Base-by-base conservation (phyloP, 352 stramenopile species). In the Blastocystis sp. region DNA sequence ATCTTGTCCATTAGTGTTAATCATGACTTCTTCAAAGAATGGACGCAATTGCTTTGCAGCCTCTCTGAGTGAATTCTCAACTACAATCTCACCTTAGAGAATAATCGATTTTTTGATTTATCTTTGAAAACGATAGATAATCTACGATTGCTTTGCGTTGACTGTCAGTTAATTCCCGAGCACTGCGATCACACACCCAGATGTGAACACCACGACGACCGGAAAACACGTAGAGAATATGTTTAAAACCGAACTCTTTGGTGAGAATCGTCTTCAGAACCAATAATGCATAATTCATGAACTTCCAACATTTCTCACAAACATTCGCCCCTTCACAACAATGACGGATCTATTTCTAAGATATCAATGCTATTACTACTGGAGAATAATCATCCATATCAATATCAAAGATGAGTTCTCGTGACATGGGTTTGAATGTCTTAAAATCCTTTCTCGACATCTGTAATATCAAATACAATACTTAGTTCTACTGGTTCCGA, bases 331-430 rank as follows among this genome's bases (percentile, higher is more conserved):
- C 93, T 29, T 93, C 89, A 88, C 94, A 97, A 91, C 96, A 99
- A 58, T 94, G 96, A 43, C 96, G 94, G 61, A 98, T 95, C 89
- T 97, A 93, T 9, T 9, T 89, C 98, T 37, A 1, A 57, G 35
- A 16, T 73, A 27, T 19, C 6, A 43, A 69, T 19, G 4, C 0
- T n/a, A n/a, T 12, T 24, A 6, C 1, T 75, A 86, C 75, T 27
- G 57, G 37, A 77, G 57, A 96, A 92, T 99, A 99, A 90, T 99
- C 96, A 0, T 95, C 98, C 16, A 99, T 90, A 95, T 99, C 96
- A 89, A 99, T 98, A 95, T 99, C 96, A 89, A 99, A 98, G 37
- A 99, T 95, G 16, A 99, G 92, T 89, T 99, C 96, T 35, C 96
- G 92, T 87, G 97, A 92, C n/a, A 96, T 91, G 0, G 95, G 93